phyloP scores from a whole-genome alignment of 345 rosid genomes.

The Garcia nutans region DNA sequence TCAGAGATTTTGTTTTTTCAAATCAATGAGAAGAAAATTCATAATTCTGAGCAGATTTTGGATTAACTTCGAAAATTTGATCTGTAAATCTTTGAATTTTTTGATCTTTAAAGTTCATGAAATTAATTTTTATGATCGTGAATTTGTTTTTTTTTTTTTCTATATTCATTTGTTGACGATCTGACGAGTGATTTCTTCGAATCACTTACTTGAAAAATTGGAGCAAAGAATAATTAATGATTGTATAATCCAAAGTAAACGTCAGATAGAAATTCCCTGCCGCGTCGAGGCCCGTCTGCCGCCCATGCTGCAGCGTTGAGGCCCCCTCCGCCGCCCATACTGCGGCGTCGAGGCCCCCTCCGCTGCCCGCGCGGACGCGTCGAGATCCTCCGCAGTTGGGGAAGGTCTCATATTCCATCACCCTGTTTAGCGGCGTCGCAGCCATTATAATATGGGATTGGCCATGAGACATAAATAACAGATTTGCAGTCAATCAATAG shows the following conservation, averaged over 20 bases:
- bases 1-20: conserved; percentile 9
- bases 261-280: conserved; percentile 29
- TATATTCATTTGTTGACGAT: neutral
- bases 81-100: too few species aligned
- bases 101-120: conserved; percentile 46
- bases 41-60: conserved; percentile 1
- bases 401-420: conserved; percentile 59
- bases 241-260: conserved; percentile 42
- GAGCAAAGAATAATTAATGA: conserved; percentile 11
- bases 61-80: conserved; percentile 27
- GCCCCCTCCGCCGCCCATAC: neutral
- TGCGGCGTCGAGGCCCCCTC: conserved; percentile 22
- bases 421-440: conserved; percentile 56
- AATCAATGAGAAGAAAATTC: conserved; percentile 14
- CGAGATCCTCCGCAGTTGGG: neutral
- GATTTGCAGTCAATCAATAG: too few species aligned
- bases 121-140: conserved; percentile 38
- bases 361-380: too few species aligned
- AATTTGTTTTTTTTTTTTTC: too few species aligned
- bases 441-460: conserved; percentile 46
- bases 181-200: neutral
- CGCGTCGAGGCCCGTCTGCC: conserved; percentile 21
- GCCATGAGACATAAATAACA: conserved; percentile 32
- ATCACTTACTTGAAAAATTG: neutral
- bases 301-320: conserved; percentile 16